A percentile compares a stretch with the other conserved stretches of the same genome.
Evolutionary conservation across 768 basidiomycete species (phyloP).

Genomic region (Strobilomyces echinocephalus): DNA sequence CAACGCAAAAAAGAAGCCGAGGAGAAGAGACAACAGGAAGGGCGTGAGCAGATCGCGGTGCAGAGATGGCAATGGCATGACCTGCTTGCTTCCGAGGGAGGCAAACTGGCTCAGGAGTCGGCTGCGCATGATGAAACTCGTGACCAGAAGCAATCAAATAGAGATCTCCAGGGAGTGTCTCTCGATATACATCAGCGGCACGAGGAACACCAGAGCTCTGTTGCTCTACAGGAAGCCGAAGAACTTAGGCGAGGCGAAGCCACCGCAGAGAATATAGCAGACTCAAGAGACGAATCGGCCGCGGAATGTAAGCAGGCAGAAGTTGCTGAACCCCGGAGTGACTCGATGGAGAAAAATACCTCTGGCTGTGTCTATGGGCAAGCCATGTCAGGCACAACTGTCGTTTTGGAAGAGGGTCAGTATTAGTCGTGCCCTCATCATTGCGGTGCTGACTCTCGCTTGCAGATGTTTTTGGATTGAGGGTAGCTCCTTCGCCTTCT

Average conservation of each 20-base stretch:
- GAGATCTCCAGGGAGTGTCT: neutral
- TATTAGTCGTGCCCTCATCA: neutral
- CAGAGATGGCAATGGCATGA: constrained; percentile 32
- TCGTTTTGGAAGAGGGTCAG: constrained; percentile 24
- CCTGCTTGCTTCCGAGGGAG: constrained; percentile 12
- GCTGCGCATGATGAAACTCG: constrained; percentile 18
- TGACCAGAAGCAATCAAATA: constrained; percentile 10
- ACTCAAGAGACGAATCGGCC: neutral
- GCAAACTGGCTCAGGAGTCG: constrained; percentile 12
- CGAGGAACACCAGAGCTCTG: neutral
- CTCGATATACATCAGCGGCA: neutral
- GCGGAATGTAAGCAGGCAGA: constrained; percentile 1
- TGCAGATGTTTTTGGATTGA: constrained; percentile 56
- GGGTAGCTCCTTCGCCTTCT: constrained; percentile 33
- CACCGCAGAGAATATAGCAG: neutral
- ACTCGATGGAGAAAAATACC: neutral
- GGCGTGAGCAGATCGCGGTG: constrained; percentile 20
- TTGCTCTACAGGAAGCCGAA: neutral
- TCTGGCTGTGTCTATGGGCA: constrained; percentile 1
- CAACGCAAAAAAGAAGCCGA: constrained; percentile 26
- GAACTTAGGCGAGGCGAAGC: neutral
- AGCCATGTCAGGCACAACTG: neutral
- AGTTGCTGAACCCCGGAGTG: neutral
- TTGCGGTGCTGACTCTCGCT: constrained; percentile 3
- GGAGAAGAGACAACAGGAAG: constrained; percentile 16